Percentiles rank a stretch among this genome's conserved stretches.
Evolutionary conservation across 2,329 filamentous ascomycete genomes (phyloP).

Genomic region (Cladophialophora psammophila): DNA sequence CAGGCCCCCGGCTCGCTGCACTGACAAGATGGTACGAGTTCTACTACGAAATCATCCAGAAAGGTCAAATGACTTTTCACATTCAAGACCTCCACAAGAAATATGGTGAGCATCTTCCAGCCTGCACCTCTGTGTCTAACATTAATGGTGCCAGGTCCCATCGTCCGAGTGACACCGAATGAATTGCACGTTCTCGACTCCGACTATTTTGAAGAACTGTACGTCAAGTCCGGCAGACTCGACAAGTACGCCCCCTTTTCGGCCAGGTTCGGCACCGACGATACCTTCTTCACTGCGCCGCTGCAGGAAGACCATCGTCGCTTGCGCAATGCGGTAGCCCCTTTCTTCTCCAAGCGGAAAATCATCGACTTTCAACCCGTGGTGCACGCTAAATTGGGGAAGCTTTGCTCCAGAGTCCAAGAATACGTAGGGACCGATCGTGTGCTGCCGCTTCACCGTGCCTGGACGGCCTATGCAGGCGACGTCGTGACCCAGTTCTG

Average conservation of each 20-base stretch:
- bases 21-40: constrained; percentile 42
- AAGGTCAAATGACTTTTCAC: constrained; percentile 46
- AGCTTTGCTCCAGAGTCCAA: constrained; percentile 38
- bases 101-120: constrained; percentile 41
- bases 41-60: constrained; percentile 46
- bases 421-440: constrained; percentile 39
- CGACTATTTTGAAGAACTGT: constrained; percentile 45
- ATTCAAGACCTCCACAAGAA: constrained; percentile 46
- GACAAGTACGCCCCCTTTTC: constrained; percentile 25
- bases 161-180: constrained; percentile 45
- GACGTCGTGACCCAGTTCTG: constrained; percentile 57
- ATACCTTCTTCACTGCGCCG: constrained; percentile 32
- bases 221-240: constrained; percentile 30
- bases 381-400: constrained; percentile 38
- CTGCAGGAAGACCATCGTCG: constrained; percentile 32
- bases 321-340: constrained; percentile 31
- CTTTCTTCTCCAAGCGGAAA: constrained; percentile 37
- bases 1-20: constrained; percentile 45
- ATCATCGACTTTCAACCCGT: constrained; percentile 33
- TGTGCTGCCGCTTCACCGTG: constrained; percentile 41
- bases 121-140: constrained; percentile 1
- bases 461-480: constrained; percentile 50
- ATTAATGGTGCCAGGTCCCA: constrained; percentile 32
- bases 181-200: constrained; percentile 46
- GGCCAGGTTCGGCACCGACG: constrained; percentile 18